Percentiles rank a stretch among this genome's conserved stretches.
Evolutionary conservation across 306 rosid genomes (phyloP).

Genomic region (Trifolium dubium): DNA sequence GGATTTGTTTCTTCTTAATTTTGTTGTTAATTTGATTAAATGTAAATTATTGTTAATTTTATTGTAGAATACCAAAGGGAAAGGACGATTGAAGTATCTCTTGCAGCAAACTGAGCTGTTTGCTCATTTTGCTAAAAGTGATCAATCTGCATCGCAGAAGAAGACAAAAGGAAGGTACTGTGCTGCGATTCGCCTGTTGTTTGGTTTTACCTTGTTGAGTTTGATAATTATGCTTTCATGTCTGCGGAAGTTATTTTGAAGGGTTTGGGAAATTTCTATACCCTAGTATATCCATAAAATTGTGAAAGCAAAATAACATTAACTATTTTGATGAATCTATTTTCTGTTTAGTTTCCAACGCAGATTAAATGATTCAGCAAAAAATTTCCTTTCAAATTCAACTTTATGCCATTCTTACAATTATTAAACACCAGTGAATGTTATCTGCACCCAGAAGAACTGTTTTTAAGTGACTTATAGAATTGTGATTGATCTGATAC

Average conservation of each 20-base stretch:
- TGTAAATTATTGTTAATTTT: background rate
- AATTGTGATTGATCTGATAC: constrained; percentile 21
- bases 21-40: background rate
- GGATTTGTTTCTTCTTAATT: background rate
- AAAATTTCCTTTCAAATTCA: background rate
- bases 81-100: constrained; percentile 93
- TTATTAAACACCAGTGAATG: background rate
- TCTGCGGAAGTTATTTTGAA: constrained; percentile 12
- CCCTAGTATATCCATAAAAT: background rate
- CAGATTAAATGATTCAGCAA: background rate
- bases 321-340: constrained; percentile 1
- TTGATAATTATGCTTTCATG: background rate
- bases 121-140: constrained; percentile 96
- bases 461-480: background rate
- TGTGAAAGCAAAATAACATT: background rate
- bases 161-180: constrained; percentile 77
- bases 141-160: constrained; percentile 72
- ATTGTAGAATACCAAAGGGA: constrained; percentile 78
- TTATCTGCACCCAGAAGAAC: background rate
- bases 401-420: background rate
- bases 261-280: background rate
- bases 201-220: background rate
- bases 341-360: background rate
- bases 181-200: background rate
- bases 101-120: constrained; percentile 95